phyloP scores from a whole-genome alignment of 495 filamentous ascomycete species.

The Recurvomyces mirabilis region DNA sequence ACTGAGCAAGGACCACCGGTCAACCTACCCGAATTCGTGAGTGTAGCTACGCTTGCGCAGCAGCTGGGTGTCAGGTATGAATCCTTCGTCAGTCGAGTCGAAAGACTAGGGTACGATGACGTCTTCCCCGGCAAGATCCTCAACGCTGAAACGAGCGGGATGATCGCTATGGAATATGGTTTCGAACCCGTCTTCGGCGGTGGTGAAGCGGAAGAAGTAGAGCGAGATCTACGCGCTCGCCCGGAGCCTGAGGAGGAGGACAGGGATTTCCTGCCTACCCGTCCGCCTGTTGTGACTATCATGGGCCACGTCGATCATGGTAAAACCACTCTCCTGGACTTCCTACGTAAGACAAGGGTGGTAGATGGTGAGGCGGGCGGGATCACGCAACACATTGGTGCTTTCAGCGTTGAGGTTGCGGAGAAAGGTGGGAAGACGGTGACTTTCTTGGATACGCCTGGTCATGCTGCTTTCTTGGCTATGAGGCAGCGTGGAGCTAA shows the following conservation, averaged over 20 bases:
- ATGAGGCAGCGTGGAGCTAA: slow-evolving; percentile 95
- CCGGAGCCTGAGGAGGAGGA: slow-evolving; percentile 54
- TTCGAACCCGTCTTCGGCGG: slow-evolving; percentile 66
- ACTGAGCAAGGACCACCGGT: slow-evolving; percentile 42
- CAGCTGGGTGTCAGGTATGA: slow-evolving; percentile 61
- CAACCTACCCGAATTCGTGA: slow-evolving; percentile 81
- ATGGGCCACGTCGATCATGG: slow-evolving; percentile 99
- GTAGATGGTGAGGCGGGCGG: slow-evolving; percentile 87
- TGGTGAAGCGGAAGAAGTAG: slow-evolving; percentile 40
- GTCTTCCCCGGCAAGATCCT: slow-evolving; percentile 69
- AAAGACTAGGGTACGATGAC: slow-evolving; percentile 73
- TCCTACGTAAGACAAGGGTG: slow-evolving; percentile 82
- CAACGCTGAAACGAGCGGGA: slow-evolving; percentile 76
- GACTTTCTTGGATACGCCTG: slow-evolving; percentile 95
- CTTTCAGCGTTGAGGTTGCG: slow-evolving; percentile 78
- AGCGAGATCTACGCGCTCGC: slow-evolving; percentile 58
- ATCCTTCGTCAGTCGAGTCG: slow-evolving; percentile 62
- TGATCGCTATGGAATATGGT: slow-evolving; percentile 86
- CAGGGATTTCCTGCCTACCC: slow-evolving; percentile 51
- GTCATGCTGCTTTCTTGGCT: slow-evolving; percentile 85
- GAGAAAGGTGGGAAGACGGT: slow-evolving; percentile 53
- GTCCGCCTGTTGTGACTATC: slow-evolving; percentile 94
- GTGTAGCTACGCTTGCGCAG: slow-evolving; percentile 69
- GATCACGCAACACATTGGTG: slow-evolving; percentile 98
- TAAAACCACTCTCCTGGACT: slow-evolving; percentile 94